These are phyloP conservation scores for Berberis thunbergii DNA, from an alignment of 164 flowering plant species.

Conservation along the genomic window DNA sequence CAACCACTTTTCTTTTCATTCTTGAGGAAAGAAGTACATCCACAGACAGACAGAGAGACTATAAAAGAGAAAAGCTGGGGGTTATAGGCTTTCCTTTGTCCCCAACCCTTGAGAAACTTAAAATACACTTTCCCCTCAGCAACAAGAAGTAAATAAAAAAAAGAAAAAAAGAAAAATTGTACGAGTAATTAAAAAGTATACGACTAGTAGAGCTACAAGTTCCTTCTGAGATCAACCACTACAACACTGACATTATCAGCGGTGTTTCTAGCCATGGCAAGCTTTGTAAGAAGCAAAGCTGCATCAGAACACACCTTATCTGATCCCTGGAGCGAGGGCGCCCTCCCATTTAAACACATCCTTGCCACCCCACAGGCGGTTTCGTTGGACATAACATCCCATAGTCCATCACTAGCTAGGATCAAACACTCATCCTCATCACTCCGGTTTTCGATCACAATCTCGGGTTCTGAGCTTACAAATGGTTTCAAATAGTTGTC, in stretches of 20 bases:
- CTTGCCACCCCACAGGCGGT: slow-evolving; percentile 60
- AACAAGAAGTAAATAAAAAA: too few species aligned
- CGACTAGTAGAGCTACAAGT: slow-evolving; percentile 9
- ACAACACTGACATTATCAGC: slow-evolving; percentile 77
- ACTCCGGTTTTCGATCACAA: slow-evolving; percentile 42
- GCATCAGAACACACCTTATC: slow-evolving; percentile 75
- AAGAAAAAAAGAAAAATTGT: too few species aligned
- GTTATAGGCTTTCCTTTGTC: too few species aligned
- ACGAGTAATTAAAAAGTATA: too few species aligned
- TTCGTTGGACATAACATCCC: slow-evolving; percentile 77
- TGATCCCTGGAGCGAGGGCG: slow-evolving; percentile 28
- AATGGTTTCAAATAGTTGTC: slow-evolving; percentile 71
- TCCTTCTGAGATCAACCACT: slow-evolving; percentile 51
- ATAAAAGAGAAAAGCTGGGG: too few species aligned
- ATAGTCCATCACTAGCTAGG: slow-evolving; percentile 71
- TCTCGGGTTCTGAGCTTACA: slow-evolving; percentile 62
- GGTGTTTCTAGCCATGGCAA: slow-evolving; percentile 70
- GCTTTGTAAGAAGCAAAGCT: slow-evolving; percentile 61
- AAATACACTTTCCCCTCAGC: too few species aligned
- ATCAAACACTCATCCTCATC: slow-evolving; percentile 65
- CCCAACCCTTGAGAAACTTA: too few species aligned
- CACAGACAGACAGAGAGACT: too few species aligned
- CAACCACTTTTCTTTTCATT: too few species aligned
- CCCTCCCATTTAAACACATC: slow-evolving; percentile 55
- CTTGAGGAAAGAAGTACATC: too few species aligned